phyloP scores from a whole-genome alignment of 148 eudicot genomes.

The Tetragonia tetragonoides region DNA sequence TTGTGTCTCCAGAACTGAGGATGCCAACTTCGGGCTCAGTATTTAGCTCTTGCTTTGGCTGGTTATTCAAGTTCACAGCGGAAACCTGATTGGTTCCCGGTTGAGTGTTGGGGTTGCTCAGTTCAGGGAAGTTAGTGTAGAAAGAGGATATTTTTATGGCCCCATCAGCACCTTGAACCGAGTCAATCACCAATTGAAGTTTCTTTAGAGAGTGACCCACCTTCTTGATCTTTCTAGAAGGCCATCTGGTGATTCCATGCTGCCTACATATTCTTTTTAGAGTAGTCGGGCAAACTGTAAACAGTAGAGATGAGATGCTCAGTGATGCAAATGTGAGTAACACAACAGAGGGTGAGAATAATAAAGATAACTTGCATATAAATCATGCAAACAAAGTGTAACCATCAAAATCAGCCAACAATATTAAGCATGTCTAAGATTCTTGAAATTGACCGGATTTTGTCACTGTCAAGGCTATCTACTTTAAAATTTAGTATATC shows the following conservation, averaged over 20 bases:
- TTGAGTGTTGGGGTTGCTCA: slow-evolving; percentile 36
- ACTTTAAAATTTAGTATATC: neutral
- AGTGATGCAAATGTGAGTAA: neutral
- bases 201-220: slow-evolving; percentile 83
- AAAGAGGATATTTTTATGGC: slow-evolving; percentile 75
- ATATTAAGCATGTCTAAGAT: neutral
- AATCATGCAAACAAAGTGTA: neutral
- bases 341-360: neutral
- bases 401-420: too few relatives aligned
- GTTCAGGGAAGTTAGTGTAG: slow-evolving; percentile 70
- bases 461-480: neutral
- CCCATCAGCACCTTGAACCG: slow-evolving; percentile 85
- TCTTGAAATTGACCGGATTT: neutral
- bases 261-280: slow-evolving; percentile 95
- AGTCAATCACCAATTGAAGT: slow-evolving; percentile 82
- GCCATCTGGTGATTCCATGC: slow-evolving; percentile 92
- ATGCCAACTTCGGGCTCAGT: slow-evolving; percentile 43
- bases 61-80: slow-evolving; percentile 32
- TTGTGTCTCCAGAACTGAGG: slow-evolving; percentile 42
- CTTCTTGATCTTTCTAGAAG: slow-evolving; percentile 94
- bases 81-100: slow-evolving; percentile 30
- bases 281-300: slow-evolving; percentile 89
- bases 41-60: slow-evolving; percentile 32
- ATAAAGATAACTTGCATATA: neutral
- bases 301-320: slow-evolving; percentile 18